Percentiles rank a stretch among this genome's conserved stretches.
phyloP scores from a whole-genome alignment of 805 yeast species.

The Yarrowia osloensis region DNA sequence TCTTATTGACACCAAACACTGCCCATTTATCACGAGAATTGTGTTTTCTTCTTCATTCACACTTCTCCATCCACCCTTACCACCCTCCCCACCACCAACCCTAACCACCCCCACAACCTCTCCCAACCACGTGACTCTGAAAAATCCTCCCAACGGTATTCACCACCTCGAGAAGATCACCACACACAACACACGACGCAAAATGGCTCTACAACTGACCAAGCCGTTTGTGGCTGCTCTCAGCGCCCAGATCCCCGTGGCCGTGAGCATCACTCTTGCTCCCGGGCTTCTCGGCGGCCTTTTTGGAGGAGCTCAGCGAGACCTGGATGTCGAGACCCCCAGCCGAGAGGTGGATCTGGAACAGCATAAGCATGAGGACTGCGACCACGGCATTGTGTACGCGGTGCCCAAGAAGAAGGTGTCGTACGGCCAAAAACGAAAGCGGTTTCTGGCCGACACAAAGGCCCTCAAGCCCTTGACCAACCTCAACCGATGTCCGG shows the following conservation, averaged over 20 bases:
- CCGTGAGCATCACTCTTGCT: conserved; percentile 19
- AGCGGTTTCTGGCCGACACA: conserved; percentile 74
- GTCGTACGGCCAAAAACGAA: conserved; percentile 83
- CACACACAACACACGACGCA: background rate
- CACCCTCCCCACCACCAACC: background rate
- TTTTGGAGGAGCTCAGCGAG: conserved; percentile 5
- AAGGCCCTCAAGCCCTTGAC: conserved; percentile 76
- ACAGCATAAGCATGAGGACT: conserved; percentile 8
- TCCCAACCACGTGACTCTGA: background rate
- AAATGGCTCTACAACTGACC: conserved; percentile 21
- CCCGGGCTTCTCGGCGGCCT: conserved; percentile 18
- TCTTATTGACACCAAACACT: background rate
- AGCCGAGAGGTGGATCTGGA: conserved; percentile 7
- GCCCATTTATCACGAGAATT: background rate
- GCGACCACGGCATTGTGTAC: conserved; percentile 62
- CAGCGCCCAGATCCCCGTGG: conserved; percentile 10
- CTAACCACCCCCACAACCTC: background rate
- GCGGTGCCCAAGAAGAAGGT: conserved; percentile 96
- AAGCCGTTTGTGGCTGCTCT: conserved; percentile 29
- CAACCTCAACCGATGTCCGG: conserved; percentile 86
- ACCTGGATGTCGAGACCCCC: conserved; percentile 1
- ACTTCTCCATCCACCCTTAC: background rate
- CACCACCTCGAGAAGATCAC: background rate
- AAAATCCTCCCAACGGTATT: conserved; percentile 11
- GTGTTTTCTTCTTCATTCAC: background rate